Evolutionary conservation across 768 basidiomycete species (phyloP).

Genomic region (Termitomyces sp.): DNA sequence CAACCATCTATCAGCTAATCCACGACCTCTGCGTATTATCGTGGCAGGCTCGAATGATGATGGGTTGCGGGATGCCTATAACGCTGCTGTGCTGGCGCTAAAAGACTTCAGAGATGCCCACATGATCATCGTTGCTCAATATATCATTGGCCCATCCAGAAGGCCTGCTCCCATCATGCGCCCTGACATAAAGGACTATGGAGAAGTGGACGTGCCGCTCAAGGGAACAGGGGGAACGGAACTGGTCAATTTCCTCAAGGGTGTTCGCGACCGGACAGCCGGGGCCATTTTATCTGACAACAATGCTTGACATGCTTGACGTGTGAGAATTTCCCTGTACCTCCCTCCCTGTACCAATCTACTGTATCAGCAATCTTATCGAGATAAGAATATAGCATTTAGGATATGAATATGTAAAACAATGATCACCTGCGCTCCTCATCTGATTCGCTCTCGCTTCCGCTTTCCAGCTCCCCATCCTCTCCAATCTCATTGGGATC

Average conservation of each 20-base stretch:
- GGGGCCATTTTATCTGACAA: conserved; percentile 26
- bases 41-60: conserved; percentile 32
- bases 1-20: conserved; percentile 53
- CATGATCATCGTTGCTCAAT: conserved; percentile 69
- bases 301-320: not conserved
- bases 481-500: conserved; percentile 46
- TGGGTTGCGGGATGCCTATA: conserved; percentile 51
- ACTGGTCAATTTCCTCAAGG: conserved; percentile 71
- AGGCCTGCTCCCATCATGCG: conserved; percentile 21
- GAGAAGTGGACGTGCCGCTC: conserved; percentile 22
- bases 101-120: conserved; percentile 77
- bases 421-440: not conserved
- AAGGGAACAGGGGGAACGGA: conserved; percentile 83
- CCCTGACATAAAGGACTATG: conserved; percentile 9
- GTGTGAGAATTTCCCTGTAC: no score
- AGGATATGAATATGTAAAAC: not conserved
- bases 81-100: conserved; percentile 58
- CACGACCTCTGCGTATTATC: conserved; percentile 57
- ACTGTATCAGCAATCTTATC: not conserved
- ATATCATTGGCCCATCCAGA: conserved; percentile 71
- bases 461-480: conserved; percentile 23
- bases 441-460: conserved; percentile 25
- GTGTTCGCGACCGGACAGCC: conserved; percentile 63
- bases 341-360: not conserved
- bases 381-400: not conserved